Percentiles rank a stretch among this genome's conserved stretches.
These are phyloP conservation scores for Albatrellus ellisii DNA, from an alignment of 768 basidiomycete species.

Conservation along the genomic window DNA sequence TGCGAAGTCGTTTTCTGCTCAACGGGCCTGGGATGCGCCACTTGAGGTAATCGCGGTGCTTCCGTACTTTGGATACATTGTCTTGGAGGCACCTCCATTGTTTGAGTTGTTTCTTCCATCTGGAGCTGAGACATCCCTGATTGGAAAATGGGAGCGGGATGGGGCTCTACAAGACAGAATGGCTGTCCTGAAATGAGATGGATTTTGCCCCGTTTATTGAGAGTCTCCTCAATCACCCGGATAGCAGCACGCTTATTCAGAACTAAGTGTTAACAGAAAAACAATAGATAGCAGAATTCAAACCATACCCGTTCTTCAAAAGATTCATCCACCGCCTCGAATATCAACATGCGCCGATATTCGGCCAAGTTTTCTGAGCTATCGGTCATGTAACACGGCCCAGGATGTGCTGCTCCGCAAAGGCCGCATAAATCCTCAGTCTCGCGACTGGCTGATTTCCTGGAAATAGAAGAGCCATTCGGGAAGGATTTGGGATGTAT, in stretches of 20 bases:
- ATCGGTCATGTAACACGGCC: slow-evolving; percentile 50
- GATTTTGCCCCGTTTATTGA: slow-evolving; percentile 41
- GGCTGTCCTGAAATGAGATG: slow-evolving; percentile 52
- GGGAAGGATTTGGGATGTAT: neutral
- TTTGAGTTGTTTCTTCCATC: neutral
- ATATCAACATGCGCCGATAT: slow-evolving; percentile 53
- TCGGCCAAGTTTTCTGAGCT: slow-evolving; percentile 53
- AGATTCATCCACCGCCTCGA: slow-evolving; percentile 52
- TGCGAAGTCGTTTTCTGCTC: neutral
- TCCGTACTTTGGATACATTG: neutral
- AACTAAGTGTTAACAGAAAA: neutral
- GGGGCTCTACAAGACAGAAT: slow-evolving; percentile 34
- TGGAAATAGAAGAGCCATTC: too few species aligned
- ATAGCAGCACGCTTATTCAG: slow-evolving; percentile 46
- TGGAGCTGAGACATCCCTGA: slow-evolving; percentile 1
- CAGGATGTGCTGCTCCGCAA: slow-evolving; percentile 32
- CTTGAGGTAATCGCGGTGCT: neutral
- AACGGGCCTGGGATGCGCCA: neutral
- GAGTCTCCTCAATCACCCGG: slow-evolving; percentile 51
- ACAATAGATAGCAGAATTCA: neutral
- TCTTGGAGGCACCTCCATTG: neutral
- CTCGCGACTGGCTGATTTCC: too few species aligned
- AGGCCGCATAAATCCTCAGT: slow-evolving; percentile 37
- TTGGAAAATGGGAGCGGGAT: slow-evolving; percentile 6
- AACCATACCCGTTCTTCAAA: slow-evolving; percentile 45